Evolutionary conservation across 345 rosid species (phyloP).

Genomic region (Limnanthes douglasii): DNA sequence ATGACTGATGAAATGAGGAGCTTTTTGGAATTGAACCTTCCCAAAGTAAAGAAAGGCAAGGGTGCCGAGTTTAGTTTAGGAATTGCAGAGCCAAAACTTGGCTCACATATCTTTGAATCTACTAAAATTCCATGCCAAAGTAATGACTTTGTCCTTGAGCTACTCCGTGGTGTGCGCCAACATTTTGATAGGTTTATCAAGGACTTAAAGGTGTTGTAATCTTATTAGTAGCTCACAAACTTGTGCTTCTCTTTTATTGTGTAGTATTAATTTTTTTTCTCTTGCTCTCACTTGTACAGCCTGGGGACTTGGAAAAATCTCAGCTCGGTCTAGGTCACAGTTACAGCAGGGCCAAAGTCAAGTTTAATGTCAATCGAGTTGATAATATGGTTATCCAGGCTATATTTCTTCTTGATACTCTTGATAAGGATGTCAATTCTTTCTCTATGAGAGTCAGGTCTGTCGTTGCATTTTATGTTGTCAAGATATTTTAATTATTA

Average conservation of each 20-base stretch:
- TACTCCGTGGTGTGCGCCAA: slow-evolving; percentile 74
- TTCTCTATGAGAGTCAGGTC: slow-evolving; percentile 93
- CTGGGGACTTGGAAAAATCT: slow-evolving; percentile 83
- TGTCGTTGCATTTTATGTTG: slow-evolving; percentile 8
- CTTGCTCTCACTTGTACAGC: slow-evolving; percentile 19
- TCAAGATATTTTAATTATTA: background rate
- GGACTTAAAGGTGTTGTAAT: slow-evolving; percentile 60
- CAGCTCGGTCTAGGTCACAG: slow-evolving; percentile 96
- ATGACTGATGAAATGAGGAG: slow-evolving; percentile 84
- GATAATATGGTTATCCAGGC: slow-evolving; percentile 98
- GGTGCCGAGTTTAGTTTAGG: slow-evolving; percentile 70
- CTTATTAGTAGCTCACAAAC: background rate
- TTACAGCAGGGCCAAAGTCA: slow-evolving; percentile 93
- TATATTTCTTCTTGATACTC: slow-evolving; percentile 70
- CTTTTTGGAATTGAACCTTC: slow-evolving; percentile 79
- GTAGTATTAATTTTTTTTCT: background rate
- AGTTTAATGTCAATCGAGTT: slow-evolving; percentile 84
- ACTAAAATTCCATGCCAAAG: slow-evolving; percentile 82
- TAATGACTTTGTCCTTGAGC: slow-evolving; percentile 73
- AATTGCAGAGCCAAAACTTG: slow-evolving; percentile 75
- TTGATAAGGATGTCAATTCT: slow-evolving; percentile 83
- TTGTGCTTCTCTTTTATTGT: background rate
- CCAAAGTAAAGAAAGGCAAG: slow-evolving; percentile 75
- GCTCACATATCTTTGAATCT: slow-evolving; percentile 62
- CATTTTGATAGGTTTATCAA: slow-evolving; percentile 80